A percentile compares a stretch with the other conserved stretches of the same genome.
phyloP scores from a whole-genome alignment of 352 stramenopile genomes.

The Globisporangium irregulare region DNA sequence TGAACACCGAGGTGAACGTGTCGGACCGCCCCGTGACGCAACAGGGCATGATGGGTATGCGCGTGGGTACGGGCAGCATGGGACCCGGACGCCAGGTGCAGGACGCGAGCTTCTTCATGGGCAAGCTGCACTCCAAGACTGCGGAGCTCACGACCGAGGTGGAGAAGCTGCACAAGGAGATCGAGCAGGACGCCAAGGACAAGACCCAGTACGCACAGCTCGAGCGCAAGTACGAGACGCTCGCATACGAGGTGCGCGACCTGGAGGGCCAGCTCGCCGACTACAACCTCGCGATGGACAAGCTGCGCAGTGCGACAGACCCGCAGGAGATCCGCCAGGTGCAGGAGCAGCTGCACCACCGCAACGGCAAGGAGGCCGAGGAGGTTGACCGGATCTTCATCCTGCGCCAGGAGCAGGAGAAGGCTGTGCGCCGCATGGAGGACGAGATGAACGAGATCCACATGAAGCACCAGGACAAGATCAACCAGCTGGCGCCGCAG shows the following conservation, averaged over 20 bases:
- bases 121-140: slow-evolving; percentile 89
- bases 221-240: slow-evolving; percentile 72
- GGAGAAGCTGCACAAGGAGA: slow-evolving; percentile 74
- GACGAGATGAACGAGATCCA: slow-evolving; percentile 78
- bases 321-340: slow-evolving; percentile 66
- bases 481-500: slow-evolving; percentile 86
- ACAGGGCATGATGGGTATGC: slow-evolving; percentile 93
- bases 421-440: slow-evolving; percentile 61
- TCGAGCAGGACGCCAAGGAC: slow-evolving; percentile 83
- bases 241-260: slow-evolving; percentile 67
- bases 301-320: slow-evolving; percentile 72
- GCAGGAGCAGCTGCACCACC: slow-evolving; percentile 60
- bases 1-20: slow-evolving; percentile 91
- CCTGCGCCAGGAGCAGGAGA: slow-evolving; percentile 82
- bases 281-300: slow-evolving; percentile 94
- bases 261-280: slow-evolving; percentile 91
- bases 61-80: slow-evolving; percentile 50
- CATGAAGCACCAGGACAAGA: slow-evolving; percentile 79
- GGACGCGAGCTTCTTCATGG: slow-evolving; percentile 89
- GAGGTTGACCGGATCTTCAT: slow-evolving; percentile 90
- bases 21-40: slow-evolving; percentile 90
- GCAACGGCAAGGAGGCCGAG: slow-evolving; percentile 82
- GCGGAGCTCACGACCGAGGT: slow-evolving; percentile 84
- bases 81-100: slow-evolving; percentile 81
- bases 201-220: slow-evolving; percentile 89